phyloP scores from a whole-genome alignment of 441 rosid species.

The Codiaeum variegatum region DNA sequence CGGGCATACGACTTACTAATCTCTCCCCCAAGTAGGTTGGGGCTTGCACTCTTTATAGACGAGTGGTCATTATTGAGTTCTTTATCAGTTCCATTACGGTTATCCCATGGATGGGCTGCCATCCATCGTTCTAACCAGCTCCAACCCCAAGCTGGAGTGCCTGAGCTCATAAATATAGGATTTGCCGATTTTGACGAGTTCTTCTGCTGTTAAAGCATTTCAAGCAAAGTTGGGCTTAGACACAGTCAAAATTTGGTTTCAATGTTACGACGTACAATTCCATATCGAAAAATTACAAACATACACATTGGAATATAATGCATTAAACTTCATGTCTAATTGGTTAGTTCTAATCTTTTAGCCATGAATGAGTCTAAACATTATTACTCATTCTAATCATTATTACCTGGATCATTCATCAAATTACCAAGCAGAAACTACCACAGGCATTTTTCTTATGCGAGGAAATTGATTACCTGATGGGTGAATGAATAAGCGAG shows the following conservation, averaged over 20 bases:
- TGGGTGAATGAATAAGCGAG: conserved; percentile 84
- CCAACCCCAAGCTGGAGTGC: conserved; percentile 95
- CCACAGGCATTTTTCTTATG: background rate
- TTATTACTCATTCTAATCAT: no score
- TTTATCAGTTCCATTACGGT: conserved; percentile 42
- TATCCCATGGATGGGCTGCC: conserved; percentile 87
- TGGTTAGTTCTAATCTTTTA: no score
- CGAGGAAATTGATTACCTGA: conserved; percentile 54
- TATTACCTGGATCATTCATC: no score
- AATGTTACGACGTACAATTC: no score
- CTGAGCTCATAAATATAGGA: conserved; percentile 68
- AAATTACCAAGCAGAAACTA: background rate
- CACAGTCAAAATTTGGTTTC: background rate
- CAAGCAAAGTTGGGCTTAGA: conserved; percentile 12
- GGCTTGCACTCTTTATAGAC: conserved; percentile 42
- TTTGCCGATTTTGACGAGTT: conserved; percentile 39
- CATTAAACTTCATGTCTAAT: no score
- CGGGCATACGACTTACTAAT: conserved; percentile 61
- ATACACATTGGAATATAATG: no score
- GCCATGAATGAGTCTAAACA: no score
- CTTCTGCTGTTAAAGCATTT: conserved; percentile 50
- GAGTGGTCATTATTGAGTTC: conserved; percentile 42
- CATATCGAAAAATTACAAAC: no score
- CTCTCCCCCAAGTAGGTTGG: conserved; percentile 50
- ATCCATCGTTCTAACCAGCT: conserved; percentile 97